Evolutionary conservation across 1,284 basidiomycete species (phyloP), one percentile per base, ranked within the genome.

Genomic region (Puccinia hordei): DNA sequence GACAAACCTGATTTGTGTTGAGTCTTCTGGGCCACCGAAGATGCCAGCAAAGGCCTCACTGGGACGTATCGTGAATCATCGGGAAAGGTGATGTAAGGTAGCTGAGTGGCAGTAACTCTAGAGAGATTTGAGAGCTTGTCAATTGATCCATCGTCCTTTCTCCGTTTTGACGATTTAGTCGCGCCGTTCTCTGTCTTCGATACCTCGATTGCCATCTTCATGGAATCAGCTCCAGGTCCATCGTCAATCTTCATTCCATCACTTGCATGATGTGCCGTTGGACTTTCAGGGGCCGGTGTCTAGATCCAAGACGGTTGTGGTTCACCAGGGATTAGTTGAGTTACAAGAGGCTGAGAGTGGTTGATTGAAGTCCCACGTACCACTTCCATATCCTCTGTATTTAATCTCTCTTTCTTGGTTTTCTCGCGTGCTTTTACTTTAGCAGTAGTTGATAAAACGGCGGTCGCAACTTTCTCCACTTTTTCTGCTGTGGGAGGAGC

Each of bases 391-490:
- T 82, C 83, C 12, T 90, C 90, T 17, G 84, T 85, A 81, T 92
- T 92, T 12, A 89, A 90, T 85, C 94, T 93, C 84, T 91, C 86
- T 81, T 86, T 86, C 85, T 89, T 89, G 38, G 87, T 92, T 88
- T 92, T 94, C 85, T 94, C 93, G 82, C 95, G 89, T 2, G 94
- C 94, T 85, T 94, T 93, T 19, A 92, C 93, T 86, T 94, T 95
- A 0, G 93, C 94, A 0, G 95, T 98, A 0, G 95, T 98, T 8
- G 94, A 96, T 57, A 98, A 88, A 9, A 98, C 94, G 38, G 94
- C 95, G 15, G 94, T 92, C 51, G 92, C 93, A 75, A 95, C 91
- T 86, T 95, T 96, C 65, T 92, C 90, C 55, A 93, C 91, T 0
- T 92, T 89, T 87, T 96, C 94, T 87, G 94, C 95, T 86, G 93